Percentiles rank a stretch among this genome's conserved stretches.
phyloP scores from a whole-genome alignment of 805 yeast species.

The Candida tammaniensis region DNA sequence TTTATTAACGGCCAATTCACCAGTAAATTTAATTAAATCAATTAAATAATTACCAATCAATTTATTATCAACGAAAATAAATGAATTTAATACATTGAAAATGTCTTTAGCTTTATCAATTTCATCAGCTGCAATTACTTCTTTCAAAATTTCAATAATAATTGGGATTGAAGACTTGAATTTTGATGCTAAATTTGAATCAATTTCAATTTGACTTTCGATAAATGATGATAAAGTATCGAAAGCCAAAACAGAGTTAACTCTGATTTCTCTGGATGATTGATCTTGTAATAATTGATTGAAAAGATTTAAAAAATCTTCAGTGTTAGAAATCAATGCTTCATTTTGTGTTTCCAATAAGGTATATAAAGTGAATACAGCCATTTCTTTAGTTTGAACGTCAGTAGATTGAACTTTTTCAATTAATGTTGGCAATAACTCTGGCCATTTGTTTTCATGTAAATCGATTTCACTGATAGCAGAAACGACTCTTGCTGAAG shows the following conservation, averaged over 20 bases:
- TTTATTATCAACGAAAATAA: slow-evolving; percentile 72
- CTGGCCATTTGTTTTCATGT: slow-evolving; percentile 64
- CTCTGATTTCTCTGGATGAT: slow-evolving; percentile 68
- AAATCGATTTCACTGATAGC: slow-evolving; percentile 80
- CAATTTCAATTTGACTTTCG: slow-evolving; percentile 55
- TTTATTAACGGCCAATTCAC: slow-evolving; percentile 68
- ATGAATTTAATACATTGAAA: slow-evolving; percentile 81
- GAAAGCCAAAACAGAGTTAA: slow-evolving; percentile 78
- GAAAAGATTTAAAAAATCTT: slow-evolving; percentile 71
- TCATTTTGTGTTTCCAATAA: slow-evolving; percentile 71
- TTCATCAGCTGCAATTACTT: slow-evolving; percentile 69
- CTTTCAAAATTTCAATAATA: slow-evolving; percentile 78
- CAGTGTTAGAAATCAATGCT: slow-evolving; percentile 54
- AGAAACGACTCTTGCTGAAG: slow-evolving; percentile 84
- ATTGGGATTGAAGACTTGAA: slow-evolving; percentile 72
- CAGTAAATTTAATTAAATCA: slow-evolving; percentile 66
- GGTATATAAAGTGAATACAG: slow-evolving; percentile 74
- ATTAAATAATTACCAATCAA: slow-evolving; percentile 74
- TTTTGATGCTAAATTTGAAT: slow-evolving; percentile 42
- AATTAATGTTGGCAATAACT: slow-evolving; percentile 68
- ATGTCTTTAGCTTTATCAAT: slow-evolving; percentile 67
- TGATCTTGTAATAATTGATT: slow-evolving; percentile 62
- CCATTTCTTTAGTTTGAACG: slow-evolving; percentile 70
- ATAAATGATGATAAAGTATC: slow-evolving; percentile 66
- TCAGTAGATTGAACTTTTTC: slow-evolving; percentile 52